These are phyloP conservation scores for Lasiodiplodia theobromae DNA, from an alignment of 2,329 filamentous ascomycete species.

Conservation along the genomic window DNA sequence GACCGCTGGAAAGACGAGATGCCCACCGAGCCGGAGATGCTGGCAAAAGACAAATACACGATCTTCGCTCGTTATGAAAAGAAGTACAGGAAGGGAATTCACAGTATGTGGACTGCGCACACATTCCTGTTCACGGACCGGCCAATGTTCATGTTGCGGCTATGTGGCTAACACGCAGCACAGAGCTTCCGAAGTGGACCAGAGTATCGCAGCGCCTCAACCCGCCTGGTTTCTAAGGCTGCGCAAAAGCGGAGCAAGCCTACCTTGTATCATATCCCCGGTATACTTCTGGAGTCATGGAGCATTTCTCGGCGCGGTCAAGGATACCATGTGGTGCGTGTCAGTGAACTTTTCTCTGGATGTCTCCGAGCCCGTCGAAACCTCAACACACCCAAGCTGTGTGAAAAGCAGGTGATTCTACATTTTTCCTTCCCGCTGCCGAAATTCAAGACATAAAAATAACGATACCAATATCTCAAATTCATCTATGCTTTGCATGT, in stretches of 20 bases:
- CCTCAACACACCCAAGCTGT: not conserved
- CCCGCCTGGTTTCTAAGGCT: slow-evolving; percentile 83
- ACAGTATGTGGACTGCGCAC: slow-evolving; percentile 72
- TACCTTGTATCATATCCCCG: slow-evolving; percentile 9
- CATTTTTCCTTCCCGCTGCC: not conserved
- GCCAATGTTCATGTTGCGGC: not conserved
- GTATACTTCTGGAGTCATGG: slow-evolving; percentile 14
- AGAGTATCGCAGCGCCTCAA: slow-evolving; percentile 93
- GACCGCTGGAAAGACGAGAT: slow-evolving; percentile 95
- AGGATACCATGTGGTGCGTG: slow-evolving; percentile 1
- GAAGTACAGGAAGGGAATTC: slow-evolving; percentile 94
- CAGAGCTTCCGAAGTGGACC: slow-evolving; percentile 75
- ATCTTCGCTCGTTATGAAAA: slow-evolving; percentile 97
- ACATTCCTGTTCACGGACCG: not conserved
- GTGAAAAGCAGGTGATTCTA: not conserved
- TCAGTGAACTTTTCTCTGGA: not conserved
- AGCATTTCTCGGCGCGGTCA: slow-evolving; percentile 14
- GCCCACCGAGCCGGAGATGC: slow-evolving; percentile 95
- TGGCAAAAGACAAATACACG: slow-evolving; percentile 96
- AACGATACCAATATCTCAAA: not conserved
- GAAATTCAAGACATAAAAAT: not conserved
- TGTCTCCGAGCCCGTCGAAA: not conserved
- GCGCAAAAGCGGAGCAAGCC: not conserved
- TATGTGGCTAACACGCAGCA: not conserved
- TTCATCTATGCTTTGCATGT: not conserved